phyloP scores from a whole-genome alignment of 163 green algal species.

The Chloromonas sp. region DNA sequence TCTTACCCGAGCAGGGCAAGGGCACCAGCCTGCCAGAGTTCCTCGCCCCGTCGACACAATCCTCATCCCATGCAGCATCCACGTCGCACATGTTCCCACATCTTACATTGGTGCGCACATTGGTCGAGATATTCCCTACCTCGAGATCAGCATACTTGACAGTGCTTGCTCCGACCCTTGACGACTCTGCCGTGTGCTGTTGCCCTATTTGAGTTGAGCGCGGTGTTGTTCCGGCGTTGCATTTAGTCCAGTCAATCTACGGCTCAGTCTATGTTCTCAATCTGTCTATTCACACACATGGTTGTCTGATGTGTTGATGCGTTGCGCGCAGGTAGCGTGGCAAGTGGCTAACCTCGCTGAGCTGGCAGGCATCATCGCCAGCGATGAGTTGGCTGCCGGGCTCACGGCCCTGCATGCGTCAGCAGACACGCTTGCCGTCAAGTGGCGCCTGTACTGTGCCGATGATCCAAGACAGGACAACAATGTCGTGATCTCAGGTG shows the following conservation, averaged over 20 bases:
- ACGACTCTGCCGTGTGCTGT: background rate
- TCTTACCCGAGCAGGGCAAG: background rate
- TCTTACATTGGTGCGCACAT: background rate
- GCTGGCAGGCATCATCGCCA: slow-evolving; percentile 8
- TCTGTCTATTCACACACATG: background rate
- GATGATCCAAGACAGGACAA: slow-evolving; percentile 7
- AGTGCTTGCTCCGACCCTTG: background rate
- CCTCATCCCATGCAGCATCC: too few relatives aligned
- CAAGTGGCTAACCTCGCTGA: slow-evolving; percentile 16
- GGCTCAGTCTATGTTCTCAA: too few relatives aligned
- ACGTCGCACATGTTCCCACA: too few relatives aligned
- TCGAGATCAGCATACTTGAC: background rate
- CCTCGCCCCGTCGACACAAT: too few relatives aligned
- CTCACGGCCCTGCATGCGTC: slow-evolving; percentile 22
- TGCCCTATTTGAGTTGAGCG: background rate
- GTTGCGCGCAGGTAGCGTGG: slow-evolving; percentile 11
- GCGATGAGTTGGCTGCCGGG: slow-evolving; percentile 17
- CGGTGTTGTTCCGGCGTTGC: too few relatives aligned
- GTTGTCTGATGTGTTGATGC: slow-evolving; percentile 27
- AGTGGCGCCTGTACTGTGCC: background rate
- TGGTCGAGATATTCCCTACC: background rate
- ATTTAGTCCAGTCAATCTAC: too few relatives aligned
- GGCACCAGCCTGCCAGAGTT: background rate
- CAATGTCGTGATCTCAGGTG: slow-evolving; percentile 24
- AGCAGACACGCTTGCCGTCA: slow-evolving; percentile 22